Evolutionary conservation across 345 rosid species (phyloP), one percentile per base, ranked within the genome.

Genomic region (Sisymbrium irio): DNA sequence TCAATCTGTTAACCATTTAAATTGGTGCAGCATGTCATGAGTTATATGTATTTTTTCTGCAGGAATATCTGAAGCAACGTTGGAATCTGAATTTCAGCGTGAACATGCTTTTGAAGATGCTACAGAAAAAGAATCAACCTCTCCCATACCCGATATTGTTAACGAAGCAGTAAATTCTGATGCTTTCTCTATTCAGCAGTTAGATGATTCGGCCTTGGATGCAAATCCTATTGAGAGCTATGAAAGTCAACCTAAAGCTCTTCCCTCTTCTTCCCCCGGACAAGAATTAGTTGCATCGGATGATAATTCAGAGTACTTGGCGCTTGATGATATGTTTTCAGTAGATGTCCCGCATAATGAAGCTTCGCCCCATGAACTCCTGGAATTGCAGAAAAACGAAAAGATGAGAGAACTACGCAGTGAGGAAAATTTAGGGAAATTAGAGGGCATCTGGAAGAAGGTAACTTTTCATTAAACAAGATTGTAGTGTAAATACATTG

Each of bases 391-490:
- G 65, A 85, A 84, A 81, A 82, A 84, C 76, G 94, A 87, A 80
- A 88, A 75, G 79, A 68, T 84, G 80, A 91, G 80, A 77, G 86
- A 82, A 78, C 73, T 86, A 64, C 57, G 77, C 59, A 85, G 82
- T 72, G 94, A 81, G 82, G 84, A 87, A 79, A 83, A 85, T 81
- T 65, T 89, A 36, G 85, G 66, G 79, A 90, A 86, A 85, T 79
- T 90, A 78, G 86, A 88, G 18, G 97, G 98, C 47, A 84, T 93
- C 67, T 93, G 98, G 98, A 93, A 85, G 82, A 89, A 93, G 98
- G 98, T 93, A 80, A 75, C 33, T 45, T 44, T 55, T 68, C 33
- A 46, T 49, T 61, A 22, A 63, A 63, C 58, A 55, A 37, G 25
- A 28, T 44, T 47, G 22, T 58, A 40, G 40, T 33, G 62, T 28